Conservation (phyloP, 495 filamentous ascomycete species). For the Pseudomonodictys pantanalensis region DNA sequence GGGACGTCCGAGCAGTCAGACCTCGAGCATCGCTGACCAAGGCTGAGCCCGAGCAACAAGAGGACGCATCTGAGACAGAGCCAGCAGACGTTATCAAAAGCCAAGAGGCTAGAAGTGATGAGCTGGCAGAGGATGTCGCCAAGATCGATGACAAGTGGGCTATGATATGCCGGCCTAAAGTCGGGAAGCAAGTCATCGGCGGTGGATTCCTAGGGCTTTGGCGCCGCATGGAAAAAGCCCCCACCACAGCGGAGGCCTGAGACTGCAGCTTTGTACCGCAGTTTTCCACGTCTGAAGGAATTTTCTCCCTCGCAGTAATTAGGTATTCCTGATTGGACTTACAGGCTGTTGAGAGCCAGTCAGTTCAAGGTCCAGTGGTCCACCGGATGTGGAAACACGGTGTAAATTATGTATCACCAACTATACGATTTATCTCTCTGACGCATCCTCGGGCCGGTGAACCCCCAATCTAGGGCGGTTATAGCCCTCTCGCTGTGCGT, state of each 20-base stretch:
- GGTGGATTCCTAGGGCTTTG: constrained; percentile 73
- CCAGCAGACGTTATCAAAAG: constrained; percentile 16
- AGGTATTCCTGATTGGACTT: too few species aligned
- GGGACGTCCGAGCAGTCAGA: constrained; percentile 62
- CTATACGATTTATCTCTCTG: too few species aligned
- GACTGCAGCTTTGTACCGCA: neutral
- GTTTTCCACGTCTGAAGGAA: too few species aligned
- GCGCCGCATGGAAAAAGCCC: constrained; percentile 45
- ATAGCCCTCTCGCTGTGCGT: neutral
- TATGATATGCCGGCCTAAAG: constrained; percentile 68
- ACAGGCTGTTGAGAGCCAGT: too few species aligned
- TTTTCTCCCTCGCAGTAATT: too few species aligned
- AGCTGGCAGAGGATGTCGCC: constrained; percentile 25
- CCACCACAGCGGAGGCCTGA: neutral
- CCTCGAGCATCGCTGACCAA: constrained; percentile 37
- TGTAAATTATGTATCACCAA: too few species aligned
- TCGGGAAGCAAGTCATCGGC: constrained; percentile 58
- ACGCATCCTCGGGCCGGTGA: too few species aligned
- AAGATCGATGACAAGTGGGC: constrained; percentile 44
- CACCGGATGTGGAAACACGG: too few species aligned
- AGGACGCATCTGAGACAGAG: constrained; percentile 8
- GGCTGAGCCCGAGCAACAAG: neutral
- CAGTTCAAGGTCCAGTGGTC: too few species aligned
- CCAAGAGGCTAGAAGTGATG: constrained; percentile 24
- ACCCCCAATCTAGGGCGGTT: too few species aligned